A percentile compares a stretch with the other conserved stretches of the same genome.
These are phyloP conservation scores for Gamarada debralockiae DNA, from an alignment of 495 filamentous ascomycete species.

Conservation along the genomic window DNA sequence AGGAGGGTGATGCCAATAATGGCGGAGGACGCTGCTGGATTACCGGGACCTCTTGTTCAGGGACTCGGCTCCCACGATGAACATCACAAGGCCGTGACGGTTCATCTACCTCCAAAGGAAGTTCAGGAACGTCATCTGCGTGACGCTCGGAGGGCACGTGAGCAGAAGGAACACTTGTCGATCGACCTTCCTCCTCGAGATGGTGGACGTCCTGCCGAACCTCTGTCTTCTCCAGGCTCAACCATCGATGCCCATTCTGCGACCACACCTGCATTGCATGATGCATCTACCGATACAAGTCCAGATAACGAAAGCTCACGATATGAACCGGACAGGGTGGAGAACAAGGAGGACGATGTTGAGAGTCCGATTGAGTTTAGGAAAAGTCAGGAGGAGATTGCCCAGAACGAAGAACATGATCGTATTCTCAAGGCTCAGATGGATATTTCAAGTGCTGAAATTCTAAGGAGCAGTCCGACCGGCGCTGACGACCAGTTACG, in stretches of 20 bases:
- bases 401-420: slow-evolving; percentile 37
- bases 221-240: slow-evolving; percentile 40
- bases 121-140: slow-evolving; percentile 21
- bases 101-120: slow-evolving; percentile 24
- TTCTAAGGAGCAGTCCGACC: slow-evolving; percentile 27
- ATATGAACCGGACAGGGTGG: slow-evolving; percentile 26
- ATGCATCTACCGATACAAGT: slow-evolving; percentile 46
- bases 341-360: slow-evolving; percentile 18
- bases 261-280: slow-evolving; percentile 35
- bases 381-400: slow-evolving; percentile 25
- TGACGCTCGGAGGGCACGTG: slow-evolving; percentile 22
- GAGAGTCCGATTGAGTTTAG: slow-evolving; percentile 25
- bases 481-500: slow-evolving; percentile 32
- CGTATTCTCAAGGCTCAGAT: slow-evolving; percentile 31
- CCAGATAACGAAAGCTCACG: slow-evolving; percentile 48
- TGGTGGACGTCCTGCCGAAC: slow-evolving; percentile 21
- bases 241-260: slow-evolving; percentile 35
- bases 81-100: slow-evolving; percentile 18
- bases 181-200: slow-evolving; percentile 19
- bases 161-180: slow-evolving; percentile 11
- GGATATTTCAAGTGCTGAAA: slow-evolving; percentile 29
- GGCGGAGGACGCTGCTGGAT: slow-evolving; percentile 21
- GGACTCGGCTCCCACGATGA: slow-evolving; percentile 18
- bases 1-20: slow-evolving; percentile 18
- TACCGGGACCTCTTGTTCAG: slow-evolving; percentile 14